Conservation (phyloP, 1,139 yeast species). For the Sporopachydermia cereana region DNA sequence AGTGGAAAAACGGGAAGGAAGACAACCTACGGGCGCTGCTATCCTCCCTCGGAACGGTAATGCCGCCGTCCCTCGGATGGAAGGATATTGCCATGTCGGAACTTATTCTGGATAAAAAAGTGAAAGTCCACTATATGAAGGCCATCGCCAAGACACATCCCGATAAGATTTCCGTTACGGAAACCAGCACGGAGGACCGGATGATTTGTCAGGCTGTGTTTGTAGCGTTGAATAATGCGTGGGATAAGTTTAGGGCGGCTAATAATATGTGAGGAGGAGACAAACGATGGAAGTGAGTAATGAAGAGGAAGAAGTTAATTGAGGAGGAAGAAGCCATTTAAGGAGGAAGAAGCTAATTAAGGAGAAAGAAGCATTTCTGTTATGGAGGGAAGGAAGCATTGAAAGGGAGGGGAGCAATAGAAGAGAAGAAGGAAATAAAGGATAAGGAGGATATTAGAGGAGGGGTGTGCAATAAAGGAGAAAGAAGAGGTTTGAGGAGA, state of each 20-base stretch:
- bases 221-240: constrained; percentile 70
- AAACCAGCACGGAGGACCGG: constrained; percentile 51
- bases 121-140: constrained; percentile 77
- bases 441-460: too few species aligned
- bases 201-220: constrained; percentile 85
- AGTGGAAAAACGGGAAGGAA: constrained; percentile 69
- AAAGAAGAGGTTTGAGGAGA: too few species aligned
- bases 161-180: constrained; percentile 55
- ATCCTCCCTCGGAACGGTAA: constrained; percentile 48
- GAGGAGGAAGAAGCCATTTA: not conserved
- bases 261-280: constrained; percentile 30
- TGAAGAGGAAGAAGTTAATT: not conserved
- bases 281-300: not conserved
- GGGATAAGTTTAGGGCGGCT: constrained; percentile 72
- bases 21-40: constrained; percentile 67
- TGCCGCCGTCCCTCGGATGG: constrained; percentile 58
- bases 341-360: too few species aligned
- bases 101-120: constrained; percentile 82
- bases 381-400: too few species aligned
- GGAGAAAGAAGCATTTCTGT: too few species aligned
- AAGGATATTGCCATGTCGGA: constrained; percentile 56
- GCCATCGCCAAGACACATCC: constrained; percentile 94
- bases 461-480: too few species aligned
- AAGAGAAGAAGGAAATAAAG: too few species aligned
- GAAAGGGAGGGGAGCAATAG: too few species aligned